Conservation (phyloP, 192 early-diverging fungal species). For the Coemansia sp. region DNA sequence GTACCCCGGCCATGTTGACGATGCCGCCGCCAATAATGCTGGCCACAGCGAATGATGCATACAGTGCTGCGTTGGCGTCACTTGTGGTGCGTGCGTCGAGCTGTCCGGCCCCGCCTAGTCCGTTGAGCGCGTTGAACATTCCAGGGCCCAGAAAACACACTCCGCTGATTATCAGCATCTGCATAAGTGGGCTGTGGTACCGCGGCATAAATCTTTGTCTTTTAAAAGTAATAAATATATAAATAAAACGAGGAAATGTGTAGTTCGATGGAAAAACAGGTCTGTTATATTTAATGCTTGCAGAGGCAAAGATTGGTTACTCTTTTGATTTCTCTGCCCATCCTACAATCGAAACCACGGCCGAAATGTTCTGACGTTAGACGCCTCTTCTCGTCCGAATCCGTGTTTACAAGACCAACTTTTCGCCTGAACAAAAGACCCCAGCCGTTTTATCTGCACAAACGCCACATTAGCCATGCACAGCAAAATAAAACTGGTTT, state of each 20-base stretch:
- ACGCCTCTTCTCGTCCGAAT: no score
- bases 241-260: background rate
- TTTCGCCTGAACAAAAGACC: no score
- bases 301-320: no score
- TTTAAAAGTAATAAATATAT: background rate
- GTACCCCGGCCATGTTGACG: constrained; percentile 75
- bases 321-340: no score
- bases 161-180: constrained; percentile 67
- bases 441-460: no score
- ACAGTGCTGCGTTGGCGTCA: constrained; percentile 73
- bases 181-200: constrained; percentile 62
- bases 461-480: no score
- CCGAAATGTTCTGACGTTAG: no score
- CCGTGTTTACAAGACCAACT: no score
- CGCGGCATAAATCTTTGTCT: constrained; percentile 9
- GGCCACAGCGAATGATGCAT: constrained; percentile 71
- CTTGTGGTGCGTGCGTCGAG: constrained; percentile 59
- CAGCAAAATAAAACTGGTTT: no score
- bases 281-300: background rate
- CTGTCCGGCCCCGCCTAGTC: constrained; percentile 68
- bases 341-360: no score
- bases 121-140: constrained; percentile 73
- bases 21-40: constrained; percentile 75
- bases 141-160: constrained; percentile 78
- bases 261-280: background rate